Percentiles rank a stretch among this genome's conserved stretches.
phyloP scores from a whole-genome alignment of 192 early-diverging fungal species.

The Backusella luteola region DNA sequence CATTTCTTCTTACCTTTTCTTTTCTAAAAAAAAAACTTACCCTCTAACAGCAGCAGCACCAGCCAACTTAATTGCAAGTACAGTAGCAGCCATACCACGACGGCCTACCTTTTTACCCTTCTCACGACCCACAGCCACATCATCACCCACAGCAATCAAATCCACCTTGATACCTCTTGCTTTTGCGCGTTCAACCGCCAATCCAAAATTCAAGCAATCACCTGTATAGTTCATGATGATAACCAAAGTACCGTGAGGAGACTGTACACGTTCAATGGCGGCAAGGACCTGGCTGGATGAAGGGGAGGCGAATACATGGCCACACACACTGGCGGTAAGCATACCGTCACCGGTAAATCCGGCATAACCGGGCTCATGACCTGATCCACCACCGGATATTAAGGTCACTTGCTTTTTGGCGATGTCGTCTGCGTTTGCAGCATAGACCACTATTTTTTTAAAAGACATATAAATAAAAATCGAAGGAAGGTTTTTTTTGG shows the following conservation, averaged over 20 bases:
- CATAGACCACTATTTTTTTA: conserved; percentile 52
- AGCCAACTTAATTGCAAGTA: conserved; percentile 80
- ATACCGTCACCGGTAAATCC: conserved; percentile 71
- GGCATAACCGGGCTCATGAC: conserved; percentile 84
- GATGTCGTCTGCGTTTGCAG: conserved; percentile 47
- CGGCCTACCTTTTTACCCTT: conserved; percentile 69
- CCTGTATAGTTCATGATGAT: conserved; percentile 92
- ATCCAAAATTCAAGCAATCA: conserved; percentile 76
- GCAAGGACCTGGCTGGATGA: conserved; percentile 74
- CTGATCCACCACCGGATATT: conserved; percentile 79
- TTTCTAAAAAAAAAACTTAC: conserved; percentile 22
- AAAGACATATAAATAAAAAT: neutral
- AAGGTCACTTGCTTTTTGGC: conserved; percentile 68
- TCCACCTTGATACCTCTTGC: conserved; percentile 66
- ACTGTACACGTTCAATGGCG: conserved; percentile 62
- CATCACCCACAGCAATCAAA: conserved; percentile 81
- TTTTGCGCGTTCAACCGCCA: conserved; percentile 78
- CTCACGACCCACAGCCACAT: conserved; percentile 72
- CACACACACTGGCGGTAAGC: conserved; percentile 77
- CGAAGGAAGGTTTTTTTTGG: neutral
- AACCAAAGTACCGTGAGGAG: conserved; percentile 67
- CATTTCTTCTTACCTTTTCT: neutral
- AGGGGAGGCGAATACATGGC: conserved; percentile 87
- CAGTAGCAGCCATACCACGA: conserved; percentile 76
- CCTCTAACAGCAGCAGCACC: conserved; percentile 68